A percentile compares a stretch with the other conserved stretches of the same genome.
phyloP scores from a whole-genome alignment of 169 alveolate genomes.

The Theileria parva region DNA sequence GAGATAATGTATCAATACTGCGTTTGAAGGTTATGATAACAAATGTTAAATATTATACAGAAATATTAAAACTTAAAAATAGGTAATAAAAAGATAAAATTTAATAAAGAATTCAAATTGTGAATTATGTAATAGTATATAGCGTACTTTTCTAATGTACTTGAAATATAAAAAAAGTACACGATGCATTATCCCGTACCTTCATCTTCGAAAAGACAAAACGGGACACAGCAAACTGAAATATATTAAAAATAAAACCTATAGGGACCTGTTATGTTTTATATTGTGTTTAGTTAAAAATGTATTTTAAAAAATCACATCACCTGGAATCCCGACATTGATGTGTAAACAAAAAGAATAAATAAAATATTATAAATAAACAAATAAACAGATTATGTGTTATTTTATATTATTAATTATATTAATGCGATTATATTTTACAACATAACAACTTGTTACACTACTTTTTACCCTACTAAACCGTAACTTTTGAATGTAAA shows the following conservation, averaged over 20 bases:
- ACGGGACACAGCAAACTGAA: neutral
- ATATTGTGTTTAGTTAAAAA: too few relatives aligned
- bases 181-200: neutral
- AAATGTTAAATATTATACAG: too few relatives aligned
- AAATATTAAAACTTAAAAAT: neutral
- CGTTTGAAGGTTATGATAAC: too few relatives aligned
- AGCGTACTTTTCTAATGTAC: neutral
- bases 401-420: neutral
- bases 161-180: conserved; percentile 7
- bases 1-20: too few relatives aligned
- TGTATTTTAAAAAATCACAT: too few relatives aligned
- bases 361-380: too few relatives aligned
- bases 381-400: neutral
- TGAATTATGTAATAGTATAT: neutral
- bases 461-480: too few relatives aligned
- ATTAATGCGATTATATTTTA: neutral
- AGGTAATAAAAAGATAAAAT: neutral
- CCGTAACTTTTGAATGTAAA: too few relatives aligned
- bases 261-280: too few relatives aligned
- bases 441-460: too few relatives aligned
- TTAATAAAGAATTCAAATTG: neutral
- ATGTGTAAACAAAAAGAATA: neutral
- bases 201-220: neutral
- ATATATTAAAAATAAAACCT: too few relatives aligned
- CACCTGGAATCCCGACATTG: neutral